phyloP scores from a whole-genome alignment of 2,329 filamentous ascomycete species.

The Penicillium sp. region DNA sequence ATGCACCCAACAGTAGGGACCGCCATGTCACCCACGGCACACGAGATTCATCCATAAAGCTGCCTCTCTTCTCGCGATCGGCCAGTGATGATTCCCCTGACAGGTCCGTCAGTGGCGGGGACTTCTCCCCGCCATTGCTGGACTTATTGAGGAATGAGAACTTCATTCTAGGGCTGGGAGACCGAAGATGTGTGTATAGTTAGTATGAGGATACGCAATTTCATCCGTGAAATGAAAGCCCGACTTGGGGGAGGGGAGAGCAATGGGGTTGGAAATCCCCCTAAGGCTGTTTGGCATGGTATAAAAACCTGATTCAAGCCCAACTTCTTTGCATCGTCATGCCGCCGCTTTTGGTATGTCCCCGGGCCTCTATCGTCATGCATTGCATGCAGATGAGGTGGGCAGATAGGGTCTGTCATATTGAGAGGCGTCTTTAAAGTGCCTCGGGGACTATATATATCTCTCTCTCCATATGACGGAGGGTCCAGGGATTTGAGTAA shows the following conservation, averaged over 20 bases:
- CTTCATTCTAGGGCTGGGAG: conserved; percentile 9
- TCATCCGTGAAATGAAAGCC: not conserved
- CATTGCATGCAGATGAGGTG: not conserved
- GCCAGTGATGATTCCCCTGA: conserved; percentile 1
- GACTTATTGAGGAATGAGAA: conserved; percentile 12
- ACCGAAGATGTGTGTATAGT: not conserved
- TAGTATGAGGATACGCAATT: not conserved
- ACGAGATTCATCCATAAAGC: conserved; percentile 25
- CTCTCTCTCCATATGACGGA: too few relatives aligned
- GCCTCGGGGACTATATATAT: too few relatives aligned
- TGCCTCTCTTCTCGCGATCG: conserved; percentile 18
- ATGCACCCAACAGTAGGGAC: conserved; percentile 39
- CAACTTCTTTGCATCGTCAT: conserved; percentile 7
- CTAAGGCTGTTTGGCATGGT: not conserved
- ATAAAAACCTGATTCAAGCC: not conserved
- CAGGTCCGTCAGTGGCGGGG: conserved; percentile 15
- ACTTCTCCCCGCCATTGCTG: not conserved
- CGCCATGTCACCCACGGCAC: conserved; percentile 38
- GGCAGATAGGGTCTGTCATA: too few relatives aligned
- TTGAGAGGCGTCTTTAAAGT: too few relatives aligned
- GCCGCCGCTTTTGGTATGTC: conserved; percentile 11
- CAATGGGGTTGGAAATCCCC: not conserved
- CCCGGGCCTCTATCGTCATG: conserved; percentile 7
- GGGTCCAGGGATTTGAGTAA: too few relatives aligned
- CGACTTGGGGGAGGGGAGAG: not conserved